Conservation (phyloP, 2,329 filamentous ascomycete genomes). For the Fusarium fujikuroi region DNA sequence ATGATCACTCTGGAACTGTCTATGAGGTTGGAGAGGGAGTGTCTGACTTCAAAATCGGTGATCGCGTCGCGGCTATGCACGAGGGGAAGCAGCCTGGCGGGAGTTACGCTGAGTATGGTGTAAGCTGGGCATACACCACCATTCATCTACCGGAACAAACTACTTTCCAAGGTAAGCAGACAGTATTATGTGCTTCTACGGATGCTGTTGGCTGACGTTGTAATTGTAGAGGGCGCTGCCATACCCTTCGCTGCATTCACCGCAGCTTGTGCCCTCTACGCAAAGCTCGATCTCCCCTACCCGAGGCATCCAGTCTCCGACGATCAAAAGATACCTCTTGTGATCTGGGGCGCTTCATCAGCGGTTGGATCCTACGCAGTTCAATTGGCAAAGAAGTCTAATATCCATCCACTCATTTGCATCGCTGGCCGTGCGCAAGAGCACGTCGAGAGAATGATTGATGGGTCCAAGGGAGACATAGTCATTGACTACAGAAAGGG, state of each 20-base stretch:
- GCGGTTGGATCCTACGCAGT: constrained; percentile 24
- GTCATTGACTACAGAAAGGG: constrained; percentile 31
- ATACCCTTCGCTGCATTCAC: constrained; percentile 20
- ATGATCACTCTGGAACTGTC: constrained; percentile 21
- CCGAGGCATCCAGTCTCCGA: constrained; percentile 2
- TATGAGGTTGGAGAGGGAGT: constrained; percentile 15
- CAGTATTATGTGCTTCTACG: rapidly evolving
- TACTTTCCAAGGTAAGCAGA: background rate
- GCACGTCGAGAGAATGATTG: constrained; percentile 15
- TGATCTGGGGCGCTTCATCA: constrained; percentile 32
- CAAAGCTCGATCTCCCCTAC: background rate
- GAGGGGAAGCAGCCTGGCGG: constrained; percentile 22
- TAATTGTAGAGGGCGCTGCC: constrained; percentile 1
- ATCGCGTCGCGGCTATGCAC: constrained; percentile 31
- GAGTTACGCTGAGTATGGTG: constrained; percentile 29
- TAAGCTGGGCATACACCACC: constrained; percentile 20
- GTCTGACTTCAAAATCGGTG: constrained; percentile 20
- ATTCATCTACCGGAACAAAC: constrained; percentile 15
- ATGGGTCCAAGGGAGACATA: constrained; percentile 15
- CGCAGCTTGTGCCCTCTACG: constrained; percentile 18
- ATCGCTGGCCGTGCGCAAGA: constrained; percentile 23
- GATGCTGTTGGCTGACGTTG: background rate
- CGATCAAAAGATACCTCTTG: background rate
- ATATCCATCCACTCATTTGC: constrained; percentile 30
- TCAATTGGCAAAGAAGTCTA: constrained; percentile 17